Evolutionary conservation across 1,284 basidiomycete species (phyloP).

Genomic region (Heterobasidion irregulare): DNA sequence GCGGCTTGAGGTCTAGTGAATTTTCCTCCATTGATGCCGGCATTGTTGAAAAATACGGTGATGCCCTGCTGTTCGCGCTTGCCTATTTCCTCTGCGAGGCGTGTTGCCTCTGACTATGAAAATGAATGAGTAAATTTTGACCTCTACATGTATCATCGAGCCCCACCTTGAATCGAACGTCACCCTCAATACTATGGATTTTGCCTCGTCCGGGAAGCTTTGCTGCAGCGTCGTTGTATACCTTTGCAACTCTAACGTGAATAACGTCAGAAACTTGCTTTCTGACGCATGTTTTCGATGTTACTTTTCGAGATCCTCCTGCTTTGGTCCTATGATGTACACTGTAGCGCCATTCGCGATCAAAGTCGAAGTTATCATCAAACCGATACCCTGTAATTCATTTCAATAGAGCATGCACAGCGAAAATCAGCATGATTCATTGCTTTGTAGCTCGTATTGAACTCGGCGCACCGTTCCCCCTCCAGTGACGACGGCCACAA

Average conservation of each 20-base stretch:
- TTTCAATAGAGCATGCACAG: background rate
- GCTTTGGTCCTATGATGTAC: slow-evolving; percentile 37
- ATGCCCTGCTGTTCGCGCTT: slow-evolving; percentile 29
- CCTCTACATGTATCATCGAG: background rate
- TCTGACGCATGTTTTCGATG: too few species aligned
- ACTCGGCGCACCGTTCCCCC: slow-evolving; percentile 31
- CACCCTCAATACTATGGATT: slow-evolving; percentile 34
- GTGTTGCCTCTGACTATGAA: slow-evolving; percentile 32
- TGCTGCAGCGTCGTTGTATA: slow-evolving; percentile 31
- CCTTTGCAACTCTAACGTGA: slow-evolving; percentile 21
- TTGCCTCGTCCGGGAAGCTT: slow-evolving; percentile 24
- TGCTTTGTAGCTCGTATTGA: too few species aligned
- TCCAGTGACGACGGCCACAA: slow-evolving; percentile 41
- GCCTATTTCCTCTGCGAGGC: slow-evolving; percentile 33
- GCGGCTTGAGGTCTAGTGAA: slow-evolving; percentile 27
- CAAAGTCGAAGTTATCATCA: slow-evolving; percentile 38
- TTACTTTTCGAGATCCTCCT: slow-evolving; percentile 32
- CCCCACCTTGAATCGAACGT: slow-evolving; percentile 28
- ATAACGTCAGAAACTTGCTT: background rate
- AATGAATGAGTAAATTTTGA: background rate
- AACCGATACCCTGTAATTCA: slow-evolving; percentile 32
- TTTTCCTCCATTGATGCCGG: slow-evolving; percentile 16
- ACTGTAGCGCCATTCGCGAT: slow-evolving; percentile 43
- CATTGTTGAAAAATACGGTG: slow-evolving; percentile 35
- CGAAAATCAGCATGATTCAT: background rate